These are phyloP conservation scores for Acacia confusa DNA, from an alignment of 306 rosid species.

Conservation along the genomic window DNA sequence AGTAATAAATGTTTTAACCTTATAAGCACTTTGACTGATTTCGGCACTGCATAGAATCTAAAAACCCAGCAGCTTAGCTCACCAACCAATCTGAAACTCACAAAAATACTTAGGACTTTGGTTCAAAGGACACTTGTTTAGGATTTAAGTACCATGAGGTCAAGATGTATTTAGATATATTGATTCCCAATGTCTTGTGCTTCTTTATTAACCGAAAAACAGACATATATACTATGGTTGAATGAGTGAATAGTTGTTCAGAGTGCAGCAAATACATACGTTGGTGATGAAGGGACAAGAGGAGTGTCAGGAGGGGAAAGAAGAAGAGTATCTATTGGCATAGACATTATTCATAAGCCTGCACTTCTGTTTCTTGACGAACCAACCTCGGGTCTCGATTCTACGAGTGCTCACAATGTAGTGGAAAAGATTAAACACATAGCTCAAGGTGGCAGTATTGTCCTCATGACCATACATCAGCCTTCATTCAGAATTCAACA, in stretches of 20 bases:
- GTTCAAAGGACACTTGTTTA: neutral
- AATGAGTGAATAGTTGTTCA: conserved; percentile 30
- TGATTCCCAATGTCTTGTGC: neutral
- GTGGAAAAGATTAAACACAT: conserved; percentile 90
- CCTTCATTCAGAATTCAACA: conserved; percentile 85
- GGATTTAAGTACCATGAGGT: neutral
- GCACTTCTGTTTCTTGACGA: conserved; percentile 80
- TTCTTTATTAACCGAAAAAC: neutral
- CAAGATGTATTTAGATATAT: neutral
- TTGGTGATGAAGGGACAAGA: conserved; percentile 82
- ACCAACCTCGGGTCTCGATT: conserved; percentile 94
- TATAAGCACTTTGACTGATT: neutral
- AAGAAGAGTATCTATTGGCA: conserved; percentile 82
- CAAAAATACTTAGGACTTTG: neutral
- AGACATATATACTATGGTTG: neutral
- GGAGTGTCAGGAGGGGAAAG: conserved; percentile 94
- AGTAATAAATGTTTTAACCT: neutral
- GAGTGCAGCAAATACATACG: conserved; percentile 75
- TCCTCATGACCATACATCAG: conserved; percentile 90
- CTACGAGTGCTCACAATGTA: conserved; percentile 82
- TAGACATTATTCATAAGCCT: conserved; percentile 85
- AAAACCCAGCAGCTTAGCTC: neutral
- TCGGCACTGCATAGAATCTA: neutral
- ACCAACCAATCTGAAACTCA: neutral
- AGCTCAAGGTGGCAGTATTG: conserved; percentile 82